Base-by-base conservation (phyloP, 768 basidiomycete species). In the Lactifluus hygrophoroides region DNA sequence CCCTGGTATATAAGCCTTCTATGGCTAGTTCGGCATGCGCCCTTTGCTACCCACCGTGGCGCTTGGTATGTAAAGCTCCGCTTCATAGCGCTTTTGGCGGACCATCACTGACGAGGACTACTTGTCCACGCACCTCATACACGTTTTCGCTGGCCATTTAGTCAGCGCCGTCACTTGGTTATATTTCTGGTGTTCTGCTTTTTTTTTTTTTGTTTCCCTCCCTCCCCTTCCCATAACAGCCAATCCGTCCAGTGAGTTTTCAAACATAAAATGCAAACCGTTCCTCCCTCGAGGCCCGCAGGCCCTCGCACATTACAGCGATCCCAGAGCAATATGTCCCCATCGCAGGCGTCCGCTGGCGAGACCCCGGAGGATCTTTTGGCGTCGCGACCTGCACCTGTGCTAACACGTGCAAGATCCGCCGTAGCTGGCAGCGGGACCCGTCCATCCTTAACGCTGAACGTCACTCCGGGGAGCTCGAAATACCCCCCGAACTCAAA, bases 1-100 rank as follows among this genome's bases (percentile, higher is more conserved):
- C n/a, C n/a, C n/a, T n/a, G n/a, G 32, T 60, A 56, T 60, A 60
- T 56, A 60, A 56, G n/a, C 49, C 54, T 48, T 23, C 27, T 13
- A 27, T 35, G 58, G 43, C 58, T 17, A 46, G 54, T 37, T 37
- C 27, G 11, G 42, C 37, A 14, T 25, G 16, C 35, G 14, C 19
- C 49, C 53, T 44, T 14, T 54, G 46, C 11, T n/a, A 43, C 35
- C 35, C 34, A 6, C 25, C 23, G 32, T 30, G 45, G 46, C 40
- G 14, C 44, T n/a, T 38, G 45, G 54, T 55, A 54, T 27, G 48
- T 57, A 17, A 27, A 16, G 7, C 32, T 37, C 46, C n/a, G 46
- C 46, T 48, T n/a, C 32, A 25, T 19, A 32, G 27, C 37, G 27
- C 14, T 21, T 25, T 9, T 4, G 32, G 3, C 23, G n/a, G 4